A percentile compares a stretch with the other conserved stretches of the same genome.
Conservation (phyloP, 202 grass and related monocot species). For the Tripidium arundinaceum region DNA sequence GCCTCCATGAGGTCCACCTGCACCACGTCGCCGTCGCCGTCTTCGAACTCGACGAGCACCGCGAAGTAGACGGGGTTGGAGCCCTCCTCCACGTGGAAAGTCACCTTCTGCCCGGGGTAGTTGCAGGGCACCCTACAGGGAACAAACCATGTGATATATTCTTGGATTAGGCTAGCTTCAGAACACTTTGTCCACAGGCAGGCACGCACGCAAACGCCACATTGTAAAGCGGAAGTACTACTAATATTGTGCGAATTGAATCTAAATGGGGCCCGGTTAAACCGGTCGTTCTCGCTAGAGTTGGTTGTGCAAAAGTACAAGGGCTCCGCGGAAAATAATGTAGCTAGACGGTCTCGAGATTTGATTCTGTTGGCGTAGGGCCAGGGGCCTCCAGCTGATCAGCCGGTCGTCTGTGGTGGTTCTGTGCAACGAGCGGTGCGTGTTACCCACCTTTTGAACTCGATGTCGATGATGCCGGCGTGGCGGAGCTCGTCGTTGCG, state of each 20-base stretch:
- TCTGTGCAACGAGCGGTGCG: background rate
- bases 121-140: slow-evolving; percentile 18
- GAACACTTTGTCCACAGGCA: too few species aligned
- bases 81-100: slow-evolving; percentile 36
- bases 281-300: too few species aligned
- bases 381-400: too few species aligned
- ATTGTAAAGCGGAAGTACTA: too few species aligned
- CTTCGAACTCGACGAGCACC: slow-evolving; percentile 67
- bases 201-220: too few species aligned
- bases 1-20: slow-evolving; percentile 77
- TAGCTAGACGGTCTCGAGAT: too few species aligned
- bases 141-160: background rate
- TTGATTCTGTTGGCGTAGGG: too few species aligned
- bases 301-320: too few species aligned
- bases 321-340: too few species aligned
- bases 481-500: slow-evolving; percentile 57
- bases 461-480: slow-evolving; percentile 74
- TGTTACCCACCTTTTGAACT: slow-evolving; percentile 58
- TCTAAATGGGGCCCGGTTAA: too few species aligned
- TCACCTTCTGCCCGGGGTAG: slow-evolving; percentile 4
- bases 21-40: slow-evolving; percentile 74
- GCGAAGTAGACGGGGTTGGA: slow-evolving; percentile 71
- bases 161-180: background rate
- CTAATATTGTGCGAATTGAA: too few species aligned
- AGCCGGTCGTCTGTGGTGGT: too few species aligned